Evolutionary conservation across 495 filamentous ascomycete genomes (phyloP), one percentile per base, ranked within the genome.

Genomic region (Aspergillus ostianus): DNA sequence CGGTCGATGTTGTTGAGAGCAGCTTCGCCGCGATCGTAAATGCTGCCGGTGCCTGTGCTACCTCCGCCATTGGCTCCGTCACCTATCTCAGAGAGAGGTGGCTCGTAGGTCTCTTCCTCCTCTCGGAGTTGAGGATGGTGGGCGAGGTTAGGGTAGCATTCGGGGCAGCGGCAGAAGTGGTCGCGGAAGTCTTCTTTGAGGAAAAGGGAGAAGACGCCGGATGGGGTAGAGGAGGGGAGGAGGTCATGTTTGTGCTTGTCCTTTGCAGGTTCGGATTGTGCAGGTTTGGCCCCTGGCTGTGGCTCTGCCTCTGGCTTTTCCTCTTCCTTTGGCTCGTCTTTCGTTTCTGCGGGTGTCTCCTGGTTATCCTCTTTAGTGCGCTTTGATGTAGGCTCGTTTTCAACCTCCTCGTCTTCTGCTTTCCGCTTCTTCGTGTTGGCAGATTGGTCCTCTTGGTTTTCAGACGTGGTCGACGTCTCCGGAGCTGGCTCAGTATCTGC

Each of bases 81-180:
- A 57, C 80, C 36, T 15, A 15, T 79, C 26, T 83, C 78, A 18
- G 91, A 94, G 13, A 96, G 73, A 0, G 93, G 92, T 0, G 93
- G 94, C 60, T 96, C 90, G 74, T 98, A 98, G 26, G 82, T 85
- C 4, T 93, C 89, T 81, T 98, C 94, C 74, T 94, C 90, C 72
- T 98, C 93, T 32, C 96, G 85, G 45, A 98, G 89, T 60, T 93
- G 86, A 0, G 82, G 84, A 77, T 94, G 85, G 0, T 76, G 70
- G 0, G 75, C 70, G 6, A 98, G 84, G 29, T 84, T 77, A 0
- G 89, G 86, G 77, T 89, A 97, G 75, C 91, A 96, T 2, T 77
- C 72, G 45, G 85, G 65, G 73, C 94, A 98, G 61, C 80, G 91
- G 78, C 94, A 98, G 68, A 88, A 71, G 32, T 82, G 77, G 44